Evolutionary conservation across 1,284 basidiomycete species (phyloP).

Genomic region (Ceraceosorus guamensis): DNA sequence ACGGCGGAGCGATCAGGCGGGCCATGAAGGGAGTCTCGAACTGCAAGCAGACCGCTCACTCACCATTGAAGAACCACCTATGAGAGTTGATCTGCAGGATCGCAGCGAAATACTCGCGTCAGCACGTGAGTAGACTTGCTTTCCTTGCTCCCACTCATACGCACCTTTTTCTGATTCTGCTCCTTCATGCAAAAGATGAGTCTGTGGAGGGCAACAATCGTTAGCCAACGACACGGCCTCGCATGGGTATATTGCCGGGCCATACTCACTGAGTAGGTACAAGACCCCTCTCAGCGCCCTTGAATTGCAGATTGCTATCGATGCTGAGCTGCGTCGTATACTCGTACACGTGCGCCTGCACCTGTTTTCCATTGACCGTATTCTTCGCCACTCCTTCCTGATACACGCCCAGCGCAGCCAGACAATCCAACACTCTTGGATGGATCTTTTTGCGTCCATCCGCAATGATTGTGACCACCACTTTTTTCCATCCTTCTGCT

Average conservation of each 20-base stretch:
- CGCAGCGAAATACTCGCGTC: no score
- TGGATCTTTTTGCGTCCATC: constrained; percentile 89
- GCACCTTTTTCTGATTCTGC: constrained; percentile 49
- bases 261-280: constrained; percentile 49
- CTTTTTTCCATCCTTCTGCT: constrained; percentile 89
- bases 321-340: constrained; percentile 86
- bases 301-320: constrained; percentile 81
- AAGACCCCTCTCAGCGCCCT: constrained; percentile 78
- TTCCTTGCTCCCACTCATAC: no score
- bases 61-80: no score
- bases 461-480: constrained; percentile 63
- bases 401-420: constrained; percentile 55
- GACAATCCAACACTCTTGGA: constrained; percentile 84
- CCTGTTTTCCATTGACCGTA: constrained; percentile 73
- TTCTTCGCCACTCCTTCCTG: constrained; percentile 76
- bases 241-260: background rate
- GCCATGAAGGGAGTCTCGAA: background rate
- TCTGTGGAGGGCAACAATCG: background rate
- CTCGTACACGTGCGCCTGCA: constrained; percentile 91
- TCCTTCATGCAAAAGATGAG: constrained; percentile 47
- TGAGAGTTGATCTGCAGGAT: constrained; percentile 93
- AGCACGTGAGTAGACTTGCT: no score
- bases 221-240: background rate
- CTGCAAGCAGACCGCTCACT: no score
- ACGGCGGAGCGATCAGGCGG: constrained; percentile 61